Evolutionary conservation across 169 alveolate species (phyloP), one percentile per base, ranked within the genome.

Genomic region (Plasmodium reichenowi): DNA sequence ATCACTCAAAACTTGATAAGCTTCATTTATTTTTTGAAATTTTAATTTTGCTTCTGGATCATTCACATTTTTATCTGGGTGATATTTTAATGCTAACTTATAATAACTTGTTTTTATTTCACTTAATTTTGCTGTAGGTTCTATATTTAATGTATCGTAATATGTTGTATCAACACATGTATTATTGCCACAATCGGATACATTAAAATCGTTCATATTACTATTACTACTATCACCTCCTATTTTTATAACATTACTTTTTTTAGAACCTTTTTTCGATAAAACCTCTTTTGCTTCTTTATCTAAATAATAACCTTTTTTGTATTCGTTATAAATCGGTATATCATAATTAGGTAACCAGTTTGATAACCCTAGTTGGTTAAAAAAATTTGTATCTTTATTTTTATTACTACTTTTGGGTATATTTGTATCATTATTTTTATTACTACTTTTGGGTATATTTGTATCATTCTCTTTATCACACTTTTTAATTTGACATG

Each of bases 31-130:
- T 54, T 94, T 94, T 66, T 94, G 96, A 54, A 94, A 94, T 63
- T 88, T 92, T 15, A 56, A 17, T 73, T 94, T 94, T 1, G 95
- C 95, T 17, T 67, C 93, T 0, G 89, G 95, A 56, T 92, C 92
- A 80, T 85, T 76, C 0, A 96, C 76, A 88, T 96, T 97, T 75
- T 96, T 96, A 92, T 98, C 99, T 26, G 99, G 99, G 74, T 98
- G 99, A 70, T 94, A 96, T 75, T 95, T 92, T 63, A 96, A 93
- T 3, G 99, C 99, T 54, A 98, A 85, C 87, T 96, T 96, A 85
- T 97, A 97, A 88, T 96, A 98, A 50, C 97, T 96, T n/a, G 92
- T 78, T 75, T 97, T 97, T 20, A 98, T 97, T 52, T 95, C 96
- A 38, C 97, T 90, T 59, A 93, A 95, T 38, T 97, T 60, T 1